Evolutionary conservation across 116 monocot genomes (phyloP), one percentile per base, ranked within the genome.

Genomic region (Thalassia testudinum): DNA sequence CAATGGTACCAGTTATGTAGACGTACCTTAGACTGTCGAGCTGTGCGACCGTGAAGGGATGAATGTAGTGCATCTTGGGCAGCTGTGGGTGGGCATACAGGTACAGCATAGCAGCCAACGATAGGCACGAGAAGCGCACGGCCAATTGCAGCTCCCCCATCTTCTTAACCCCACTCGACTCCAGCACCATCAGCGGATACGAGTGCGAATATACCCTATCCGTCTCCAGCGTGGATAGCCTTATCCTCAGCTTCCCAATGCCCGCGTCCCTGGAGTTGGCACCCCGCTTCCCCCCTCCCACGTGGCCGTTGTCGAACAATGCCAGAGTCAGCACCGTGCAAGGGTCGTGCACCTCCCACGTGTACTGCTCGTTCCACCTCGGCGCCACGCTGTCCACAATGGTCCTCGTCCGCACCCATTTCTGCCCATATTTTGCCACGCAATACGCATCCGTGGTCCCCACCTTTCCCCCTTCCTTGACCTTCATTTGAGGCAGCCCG

Each of bases 291-390:
- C 28, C 23, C 12, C 47, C 56, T n/a, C 79, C 74, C 0, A 84
- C 65, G 61, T 90, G 84, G 49, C 70, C 65, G 58, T 91, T 91
- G 66, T 91, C 91, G 62, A 91, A 91, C 1, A 91, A 78, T 7
- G 71, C 75, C 17, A 91, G 47, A 0, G 82, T 74, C 30, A 91
- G 66, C 42, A 91, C 91, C 0, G 91, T 91, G 64, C 78, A 69
- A 11, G 76, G 65, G 44, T 91, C 91, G 57, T 70, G 82, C 26
- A 91, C 86, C 58, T 91, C 91, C 91, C 91, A 91, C 0, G 85
- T 91, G 69, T 91, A 91, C 79, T 91, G 91, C 59, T 91, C 91
- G 50, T 91, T 91, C 71, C 86, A 91, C 12, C 44, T 73, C 0
- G 91, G 91, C 7, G 50, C 52, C 23, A 79, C 62, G 42, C 57